Evolutionary conservation across 73 alveolate genomes (phyloP).

Genomic region (Chromera velia): DNA sequence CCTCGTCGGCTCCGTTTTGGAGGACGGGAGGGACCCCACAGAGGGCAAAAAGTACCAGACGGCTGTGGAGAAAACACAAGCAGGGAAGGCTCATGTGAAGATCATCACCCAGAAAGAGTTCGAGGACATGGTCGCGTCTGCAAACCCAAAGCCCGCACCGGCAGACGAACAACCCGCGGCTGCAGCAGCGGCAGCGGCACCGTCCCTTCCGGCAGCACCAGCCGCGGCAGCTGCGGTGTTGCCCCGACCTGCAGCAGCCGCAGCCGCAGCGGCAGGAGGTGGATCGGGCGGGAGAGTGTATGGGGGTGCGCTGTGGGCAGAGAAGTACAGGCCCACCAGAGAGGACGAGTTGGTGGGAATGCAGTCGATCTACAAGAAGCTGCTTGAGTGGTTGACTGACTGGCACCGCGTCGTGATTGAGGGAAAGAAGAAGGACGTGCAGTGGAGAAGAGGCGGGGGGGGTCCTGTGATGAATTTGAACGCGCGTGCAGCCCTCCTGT

Average conservation of each 20-base stretch:
- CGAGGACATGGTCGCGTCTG: too few species aligned
- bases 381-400: conserved; percentile 86
- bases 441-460: conserved; percentile 61
- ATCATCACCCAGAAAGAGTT: too few species aligned
- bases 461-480: conserved; percentile 62
- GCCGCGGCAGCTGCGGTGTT: too few species aligned
- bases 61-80: conserved; percentile 64
- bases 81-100: conserved; percentile 62
- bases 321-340: conserved; percentile 71
- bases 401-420: conserved; percentile 83
- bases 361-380: too few species aligned
- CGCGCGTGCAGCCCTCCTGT: conserved; percentile 93
- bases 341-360: conserved; percentile 80
- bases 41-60: conserved; percentile 80
- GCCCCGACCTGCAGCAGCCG: not conserved
- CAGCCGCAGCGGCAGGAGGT: not conserved
- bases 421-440: conserved; percentile 71
- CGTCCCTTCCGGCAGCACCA: too few species aligned
- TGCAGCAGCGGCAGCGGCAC: too few species aligned
- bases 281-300: not conserved
- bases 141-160: too few species aligned
- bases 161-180: too few species aligned
- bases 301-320: conserved; percentile 65
- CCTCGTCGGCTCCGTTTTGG: conserved; percentile 76
- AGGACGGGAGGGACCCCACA: conserved; percentile 88